Conservation (phyloP, 1,284 basidiomycete species). For the Cryptococcus sp. region DNA sequence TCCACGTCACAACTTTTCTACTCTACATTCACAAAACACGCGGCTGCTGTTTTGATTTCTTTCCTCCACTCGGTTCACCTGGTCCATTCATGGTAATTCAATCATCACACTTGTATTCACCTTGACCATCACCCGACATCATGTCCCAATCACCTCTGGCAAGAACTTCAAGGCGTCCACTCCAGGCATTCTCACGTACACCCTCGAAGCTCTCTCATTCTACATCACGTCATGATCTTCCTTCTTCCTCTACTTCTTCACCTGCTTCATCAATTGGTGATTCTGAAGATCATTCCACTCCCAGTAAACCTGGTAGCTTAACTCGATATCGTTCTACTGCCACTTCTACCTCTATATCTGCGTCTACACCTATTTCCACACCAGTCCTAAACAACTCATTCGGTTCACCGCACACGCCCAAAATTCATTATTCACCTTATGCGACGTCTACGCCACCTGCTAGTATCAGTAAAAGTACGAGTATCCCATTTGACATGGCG, state of each 20-base stretch:
- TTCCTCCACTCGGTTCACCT: no score
- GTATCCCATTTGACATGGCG: slow-evolving; percentile 41
- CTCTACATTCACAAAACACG: no score
- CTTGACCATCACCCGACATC: no score
- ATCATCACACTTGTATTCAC: no score
- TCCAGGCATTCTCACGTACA: slow-evolving; percentile 34
- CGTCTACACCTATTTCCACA: not conserved
- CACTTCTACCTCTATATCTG: slow-evolving; percentile 1
- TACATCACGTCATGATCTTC: slow-evolving; percentile 16
- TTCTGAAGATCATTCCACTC: slow-evolving; percentile 3
- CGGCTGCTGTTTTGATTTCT: no score
- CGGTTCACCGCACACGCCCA: slow-evolving; percentile 18
- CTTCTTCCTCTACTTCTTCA: not conserved
- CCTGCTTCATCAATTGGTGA: no score
- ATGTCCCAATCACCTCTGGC: slow-evolving; percentile 44
- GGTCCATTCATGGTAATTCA: no score
- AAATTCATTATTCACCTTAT: slow-evolving; percentile 33
- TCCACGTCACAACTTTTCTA: no score
- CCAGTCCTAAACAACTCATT: slow-evolving; percentile 1
- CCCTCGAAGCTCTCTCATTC: slow-evolving; percentile 35
- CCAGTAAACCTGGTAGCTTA: not conserved
- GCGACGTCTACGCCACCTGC: slow-evolving; percentile 34
- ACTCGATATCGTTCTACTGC: not conserved
- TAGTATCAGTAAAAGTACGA: slow-evolving; percentile 25
- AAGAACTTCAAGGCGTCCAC: slow-evolving; percentile 23